Evolutionary conservation across 129 eudicot species (phyloP).

Genomic region (Silybum marianum): DNA sequence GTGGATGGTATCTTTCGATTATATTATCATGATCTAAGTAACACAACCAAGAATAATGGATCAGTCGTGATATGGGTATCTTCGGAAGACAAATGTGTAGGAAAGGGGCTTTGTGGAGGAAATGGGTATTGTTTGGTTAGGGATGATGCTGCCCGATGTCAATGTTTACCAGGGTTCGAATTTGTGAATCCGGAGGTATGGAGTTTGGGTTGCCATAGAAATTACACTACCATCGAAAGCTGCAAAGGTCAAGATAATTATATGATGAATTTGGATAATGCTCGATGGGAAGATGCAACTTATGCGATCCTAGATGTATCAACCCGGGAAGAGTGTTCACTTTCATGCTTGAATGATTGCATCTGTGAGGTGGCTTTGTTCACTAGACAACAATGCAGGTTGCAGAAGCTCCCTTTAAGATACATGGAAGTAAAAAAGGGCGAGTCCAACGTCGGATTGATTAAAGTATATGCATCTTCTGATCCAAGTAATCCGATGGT

Average conservation of each 20-base stretch:
- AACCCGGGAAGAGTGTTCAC: constrained; percentile 28
- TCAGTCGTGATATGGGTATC: constrained; percentile 25
- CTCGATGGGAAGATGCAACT: constrained; percentile 20
- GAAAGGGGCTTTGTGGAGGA: constrained; percentile 43
- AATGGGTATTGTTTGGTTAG: constrained; percentile 34
- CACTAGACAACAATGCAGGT: constrained; percentile 12
- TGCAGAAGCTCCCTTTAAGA: constrained; percentile 28
- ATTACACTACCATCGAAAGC: constrained; percentile 16
- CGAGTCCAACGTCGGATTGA: neutral
- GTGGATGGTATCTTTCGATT: constrained; percentile 50
- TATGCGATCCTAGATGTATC: constrained; percentile 14
- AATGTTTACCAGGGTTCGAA: constrained; percentile 45
- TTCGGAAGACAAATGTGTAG: constrained; percentile 23
- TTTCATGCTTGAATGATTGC: constrained; percentile 42
- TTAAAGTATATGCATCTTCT: constrained; percentile 8
- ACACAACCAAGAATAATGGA: constrained; percentile 4
- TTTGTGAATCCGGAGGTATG: neutral
- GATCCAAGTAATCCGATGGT: neutral
- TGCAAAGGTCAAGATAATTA: constrained; percentile 18
- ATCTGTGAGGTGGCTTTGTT: constrained; percentile 40
- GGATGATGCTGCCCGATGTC: constrained; percentile 20
- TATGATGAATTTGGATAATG: constrained; percentile 19
- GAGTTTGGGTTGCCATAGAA: constrained; percentile 44
- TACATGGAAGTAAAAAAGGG: neutral
- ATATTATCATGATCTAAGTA: constrained; percentile 24